Percentiles rank a stretch among this genome's conserved stretches.
Evolutionary conservation across 306 rosid species (phyloP).

Genomic region (Malus domestica): ASM211411v1 NC_041799.1:923001-923500

Average conservation of each 20-base stretch:
- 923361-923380: not conserved
- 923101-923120: slow-evolving; percentile 89
- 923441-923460: not conserved
- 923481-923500: not conserved
- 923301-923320: not conserved
- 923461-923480: not conserved
- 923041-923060: slow-evolving; percentile 41
- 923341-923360: not conserved
- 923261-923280: not conserved
- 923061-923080: slow-evolving; percentile 39
- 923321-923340: not conserved
- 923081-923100: slow-evolving; percentile 55
- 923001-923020: slow-evolving; percentile 52
- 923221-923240: not conserved
- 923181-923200: slow-evolving; percentile 77
- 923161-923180: slow-evolving; percentile 67
- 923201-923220: slow-evolving; percentile 16
- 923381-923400: not conserved
- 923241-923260: not conserved
- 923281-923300: not conserved
- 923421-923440: not conserved
- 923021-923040: slow-evolving; percentile 38
- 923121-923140: slow-evolving; percentile 67
- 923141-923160: slow-evolving; percentile 50
- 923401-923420: not conserved